Evolutionary conservation across 2,329 filamentous ascomycete genomes (phyloP), one percentile per base, ranked within the genome.

Genomic region (Colletotrichum brevisporum): DNA sequence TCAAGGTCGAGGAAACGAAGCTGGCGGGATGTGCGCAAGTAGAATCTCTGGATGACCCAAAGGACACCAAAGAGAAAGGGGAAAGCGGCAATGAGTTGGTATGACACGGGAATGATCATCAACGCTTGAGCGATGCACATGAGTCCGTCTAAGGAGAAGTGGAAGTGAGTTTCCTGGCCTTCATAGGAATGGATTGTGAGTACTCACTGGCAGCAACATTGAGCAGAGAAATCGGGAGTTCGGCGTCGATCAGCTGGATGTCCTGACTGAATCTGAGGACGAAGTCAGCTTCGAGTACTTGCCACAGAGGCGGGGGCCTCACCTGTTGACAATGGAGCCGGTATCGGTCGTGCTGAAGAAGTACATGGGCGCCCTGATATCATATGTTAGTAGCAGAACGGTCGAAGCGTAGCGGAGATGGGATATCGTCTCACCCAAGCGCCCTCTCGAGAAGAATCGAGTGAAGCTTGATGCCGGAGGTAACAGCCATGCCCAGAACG

Each of bases 21-120:
- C 63, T 88, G 86, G 6, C 85, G 83, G 0, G 85, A 88, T 1
- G 86, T 89, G 4, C 83, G 80, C n/a, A 89, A 79, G 69, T 89
- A 89, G 70, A 85, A 82, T 51, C 83, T 82, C 65, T 88, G 86
- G 16, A 88, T 79, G 5, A 82, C 13, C n/a, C 39, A 18, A n/a
- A 55, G 36, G 6, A 18, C 4, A 9, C 12, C 36, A 31, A 55
- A 31, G 5, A 55, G 12, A 18, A 55, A 55, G 16, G 36, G 53
- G 36, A 41, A 55, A 18, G 18, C 31, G 4, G 31, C 53, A 18
- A 55, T 43, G 21, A 31, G 31, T 2, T 41, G 31, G 10, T 43
- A 55, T 1, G 53, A 31, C 8, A 31, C 53, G 3, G 53, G 31
- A 16, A 55, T 31, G 31, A 31, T 31, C 21, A 55, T 55, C 70